Conservation (phyloP, 371 early-diverging fungal genomes). For the Nematocida sp. region DNA sequence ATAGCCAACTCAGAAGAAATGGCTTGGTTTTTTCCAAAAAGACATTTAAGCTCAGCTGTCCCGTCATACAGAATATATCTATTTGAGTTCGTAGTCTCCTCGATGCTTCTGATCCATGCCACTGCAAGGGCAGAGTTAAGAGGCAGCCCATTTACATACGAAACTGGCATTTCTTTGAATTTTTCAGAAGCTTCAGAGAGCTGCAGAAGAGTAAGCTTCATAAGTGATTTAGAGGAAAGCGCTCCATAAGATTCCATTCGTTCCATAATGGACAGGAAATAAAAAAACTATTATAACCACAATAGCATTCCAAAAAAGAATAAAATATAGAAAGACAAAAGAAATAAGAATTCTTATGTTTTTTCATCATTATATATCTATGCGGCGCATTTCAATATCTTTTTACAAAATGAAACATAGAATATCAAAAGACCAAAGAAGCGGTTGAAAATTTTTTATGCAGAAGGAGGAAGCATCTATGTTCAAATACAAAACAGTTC, state of each 20-base stretch:
- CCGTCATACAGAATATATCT: constrained; percentile 24
- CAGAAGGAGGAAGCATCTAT: neutral
- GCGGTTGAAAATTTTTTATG: constrained; percentile 44
- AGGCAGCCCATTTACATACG: neutral
- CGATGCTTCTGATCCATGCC: neutral
- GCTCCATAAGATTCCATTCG: neutral
- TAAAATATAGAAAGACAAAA: no score
- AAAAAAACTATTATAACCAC: neutral
- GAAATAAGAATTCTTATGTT: no score
- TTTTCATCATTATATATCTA: no score
- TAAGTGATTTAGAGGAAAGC: neutral
- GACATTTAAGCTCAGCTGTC: constrained; percentile 16
- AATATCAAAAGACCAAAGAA: neutral
- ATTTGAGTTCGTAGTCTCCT: neutral
- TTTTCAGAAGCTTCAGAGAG: neutral
- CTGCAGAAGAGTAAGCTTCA: neutral
- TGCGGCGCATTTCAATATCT: no score
- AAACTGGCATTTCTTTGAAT: neutral
- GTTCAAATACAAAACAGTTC: constrained; percentile 36
- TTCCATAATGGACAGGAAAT: neutral
- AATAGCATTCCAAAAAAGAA: no score
- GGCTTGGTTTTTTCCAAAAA: neutral
- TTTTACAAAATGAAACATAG: neutral
- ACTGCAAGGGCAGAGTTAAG: neutral
- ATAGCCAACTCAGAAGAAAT: neutral